Percentiles rank a stretch among this genome's conserved stretches.
These are phyloP conservation scores for Kodamaea arcana DNA, from an alignment of 1,139 yeast species.

Conservation along the genomic window DNA sequence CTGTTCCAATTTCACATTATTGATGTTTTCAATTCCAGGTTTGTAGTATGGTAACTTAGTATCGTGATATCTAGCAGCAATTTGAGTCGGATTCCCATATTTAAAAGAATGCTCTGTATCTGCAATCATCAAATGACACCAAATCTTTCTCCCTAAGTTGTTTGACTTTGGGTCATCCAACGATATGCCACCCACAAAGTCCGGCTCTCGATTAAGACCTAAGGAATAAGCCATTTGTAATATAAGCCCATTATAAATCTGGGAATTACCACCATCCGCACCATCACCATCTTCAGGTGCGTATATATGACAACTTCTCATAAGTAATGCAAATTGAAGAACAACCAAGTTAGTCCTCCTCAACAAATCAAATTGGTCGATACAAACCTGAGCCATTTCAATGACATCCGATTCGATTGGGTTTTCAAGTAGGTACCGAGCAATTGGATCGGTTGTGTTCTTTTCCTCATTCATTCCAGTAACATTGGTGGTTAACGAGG, in stretches of 20 bases:
- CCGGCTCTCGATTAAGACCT: constrained; percentile 46
- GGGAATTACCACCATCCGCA: constrained; percentile 43
- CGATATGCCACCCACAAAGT: constrained; percentile 18
- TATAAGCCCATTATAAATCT: constrained; percentile 33
- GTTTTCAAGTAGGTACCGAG: constrained; percentile 37
- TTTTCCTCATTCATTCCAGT: constrained; percentile 24
- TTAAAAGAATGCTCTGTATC: constrained; percentile 36
- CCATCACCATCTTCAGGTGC: constrained; percentile 55
- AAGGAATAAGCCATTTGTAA: constrained; percentile 41
- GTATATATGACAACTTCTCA: constrained; percentile 34
- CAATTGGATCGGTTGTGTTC: constrained; percentile 15
- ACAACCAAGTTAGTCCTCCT: constrained; percentile 47
- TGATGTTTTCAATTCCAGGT: constrained; percentile 25
- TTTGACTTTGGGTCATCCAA: constrained; percentile 21
- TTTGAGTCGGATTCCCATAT: constrained; percentile 37
- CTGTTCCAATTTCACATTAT: constrained; percentile 27
- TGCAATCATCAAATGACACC: constrained; percentile 28
- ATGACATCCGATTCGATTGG: constrained; percentile 46
- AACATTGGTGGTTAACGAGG: constrained; percentile 33
- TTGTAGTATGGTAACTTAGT: constrained; percentile 20
- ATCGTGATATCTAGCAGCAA: constrained; percentile 29
- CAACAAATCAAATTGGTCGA: constrained; percentile 47
- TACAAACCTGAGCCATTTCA: constrained; percentile 48
- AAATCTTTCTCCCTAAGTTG: constrained; percentile 32
- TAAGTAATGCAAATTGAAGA: constrained; percentile 42